A percentile compares a stretch with the other conserved stretches of the same genome.
Evolutionary conservation across 805 yeast genomes (phyloP).

Genomic region (Danielia reshetovae): DNA sequence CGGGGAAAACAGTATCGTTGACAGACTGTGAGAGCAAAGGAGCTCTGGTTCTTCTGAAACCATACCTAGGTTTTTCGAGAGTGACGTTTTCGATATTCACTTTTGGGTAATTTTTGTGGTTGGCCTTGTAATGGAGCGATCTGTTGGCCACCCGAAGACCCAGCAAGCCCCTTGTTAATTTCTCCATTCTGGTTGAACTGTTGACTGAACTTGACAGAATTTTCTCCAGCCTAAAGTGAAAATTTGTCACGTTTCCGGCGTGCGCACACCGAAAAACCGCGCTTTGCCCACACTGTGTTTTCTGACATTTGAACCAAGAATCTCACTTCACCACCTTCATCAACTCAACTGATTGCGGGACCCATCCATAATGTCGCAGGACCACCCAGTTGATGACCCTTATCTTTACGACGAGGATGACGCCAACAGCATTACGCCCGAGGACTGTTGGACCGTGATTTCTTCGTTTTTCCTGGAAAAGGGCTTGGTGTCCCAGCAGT

Average conservation of each 20-base stretch:
- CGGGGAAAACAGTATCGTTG: conserved; percentile 39
- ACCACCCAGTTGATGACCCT: conserved; percentile 46
- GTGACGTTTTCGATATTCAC: conserved; percentile 37
- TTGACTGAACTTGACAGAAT: background rate
- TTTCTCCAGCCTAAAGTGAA: conserved; percentile 1
- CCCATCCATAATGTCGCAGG: conserved; percentile 18
- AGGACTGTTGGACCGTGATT: conserved; percentile 99
- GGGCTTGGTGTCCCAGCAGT: conserved; percentile 96
- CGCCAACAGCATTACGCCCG: conserved; percentile 74
- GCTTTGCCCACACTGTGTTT: conserved; percentile 3
- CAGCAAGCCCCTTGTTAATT: conserved; percentile 1
- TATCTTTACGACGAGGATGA: conserved; percentile 62
- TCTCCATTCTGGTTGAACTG: background rate
- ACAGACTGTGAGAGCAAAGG: conserved; percentile 39
- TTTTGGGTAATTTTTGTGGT: conserved; percentile 33
- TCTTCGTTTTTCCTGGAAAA: conserved; percentile 94
- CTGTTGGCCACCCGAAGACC: conserved; percentile 10
- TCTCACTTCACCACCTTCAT: background rate
- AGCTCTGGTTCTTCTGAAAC: conserved; percentile 35
- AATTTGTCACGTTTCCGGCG: conserved; percentile 11
- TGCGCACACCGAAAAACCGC: conserved; percentile 5
- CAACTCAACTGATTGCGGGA: too few relatives aligned
- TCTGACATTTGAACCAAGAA: background rate
- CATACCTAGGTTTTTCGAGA: conserved; percentile 34
- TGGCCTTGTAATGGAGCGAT: conserved; percentile 28